Evolutionary conservation across 768 basidiomycete species (phyloP), one percentile per base, ranked within the genome.

Genomic region (Podaxis pistillaris): DNA sequence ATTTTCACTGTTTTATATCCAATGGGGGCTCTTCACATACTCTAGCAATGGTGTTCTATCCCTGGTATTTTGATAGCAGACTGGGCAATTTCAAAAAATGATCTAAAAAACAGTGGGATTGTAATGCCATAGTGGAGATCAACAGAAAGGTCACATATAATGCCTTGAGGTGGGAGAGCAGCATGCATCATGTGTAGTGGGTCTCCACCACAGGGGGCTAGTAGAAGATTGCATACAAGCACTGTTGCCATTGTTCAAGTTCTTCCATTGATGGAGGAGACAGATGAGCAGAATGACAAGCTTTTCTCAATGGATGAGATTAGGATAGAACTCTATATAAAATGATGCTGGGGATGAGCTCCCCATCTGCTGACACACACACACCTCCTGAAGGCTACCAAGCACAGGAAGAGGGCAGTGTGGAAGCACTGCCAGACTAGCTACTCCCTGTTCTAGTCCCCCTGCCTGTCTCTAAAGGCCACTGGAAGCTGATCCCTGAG

Each of bases 151-250:
- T 90, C 0, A 87, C 86, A 11, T 98, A 91, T 67, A 94, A 95
- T 63, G 74, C 78, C 0, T 72, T 98, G 57, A 78, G 87, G 40
- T 95, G 90, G 87, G 97, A 99, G 74, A 94, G 91, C 63, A 97
- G 97, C 1, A 94, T 99, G 0, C 96, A 98, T 76, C 82, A 96
- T 2, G 94, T 99, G 0, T 96, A 98, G 76, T 75, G 97, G 44
- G 92, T 98, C 1, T 96, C 97, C 0, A 86, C 86, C 7, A 98
- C 95, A 26, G 3, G 96, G 97, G 68, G 79, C 89, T 1, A 87
- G 85, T 63, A 96, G 96, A 4, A 79, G 96, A 54, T 85, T 92
- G 30, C 97, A 98, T 70, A 96, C 96, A 0, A 95, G 93, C 68
- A 96, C 96, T 0, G 89, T 93, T 7, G 86, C 93, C 1, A 82